Percentiles rank a stretch among this genome's conserved stretches.
Conservation (phyloP, 2,329 filamentous ascomycete species). For the Penicillium griseofulvum region DNA sequence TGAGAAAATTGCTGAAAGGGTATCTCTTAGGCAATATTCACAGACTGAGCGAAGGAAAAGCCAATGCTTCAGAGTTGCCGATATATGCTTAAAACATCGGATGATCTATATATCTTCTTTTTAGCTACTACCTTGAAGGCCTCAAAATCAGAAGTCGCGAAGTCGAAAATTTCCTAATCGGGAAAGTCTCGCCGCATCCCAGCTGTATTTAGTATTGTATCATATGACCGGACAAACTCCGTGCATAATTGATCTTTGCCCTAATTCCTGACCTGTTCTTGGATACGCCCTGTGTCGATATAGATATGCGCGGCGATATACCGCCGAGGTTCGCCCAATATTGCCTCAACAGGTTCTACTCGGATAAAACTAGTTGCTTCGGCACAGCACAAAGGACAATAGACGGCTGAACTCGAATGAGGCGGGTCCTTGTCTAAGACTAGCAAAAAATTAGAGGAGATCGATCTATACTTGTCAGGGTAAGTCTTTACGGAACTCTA, state of each 20-base stretch:
- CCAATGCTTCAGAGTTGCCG: not conserved
- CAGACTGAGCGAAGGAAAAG: not conserved
- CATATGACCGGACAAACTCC: not conserved
- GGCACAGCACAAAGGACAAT: no score
- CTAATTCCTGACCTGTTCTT: no score
- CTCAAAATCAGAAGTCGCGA: not conserved
- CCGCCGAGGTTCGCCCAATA: not conserved
- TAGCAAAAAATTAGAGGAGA: no score
- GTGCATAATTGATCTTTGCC: not conserved
- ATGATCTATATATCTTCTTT: not conserved
- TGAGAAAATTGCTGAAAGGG: not conserved
- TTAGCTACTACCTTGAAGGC: not conserved
- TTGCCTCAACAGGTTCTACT: not conserved
- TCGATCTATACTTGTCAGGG: no score
- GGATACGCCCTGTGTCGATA: not conserved
- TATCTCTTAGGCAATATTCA: slow-evolving; percentile 2
- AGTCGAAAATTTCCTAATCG: not conserved
- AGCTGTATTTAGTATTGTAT: not conserved
- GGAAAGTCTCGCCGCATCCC: slow-evolving; percentile 3
- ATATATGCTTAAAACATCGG: not conserved
- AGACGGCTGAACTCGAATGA: not conserved
- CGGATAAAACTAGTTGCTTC: no score
- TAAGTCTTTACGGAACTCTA: not conserved
- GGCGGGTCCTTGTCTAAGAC: not conserved
- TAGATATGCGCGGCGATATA: not conserved